A percentile compares a stretch with the other conserved stretches of the same genome.
Conservation (phyloP, 2,329 filamentous ascomycete genomes). For the Hymenoscyphus scutula region DNA sequence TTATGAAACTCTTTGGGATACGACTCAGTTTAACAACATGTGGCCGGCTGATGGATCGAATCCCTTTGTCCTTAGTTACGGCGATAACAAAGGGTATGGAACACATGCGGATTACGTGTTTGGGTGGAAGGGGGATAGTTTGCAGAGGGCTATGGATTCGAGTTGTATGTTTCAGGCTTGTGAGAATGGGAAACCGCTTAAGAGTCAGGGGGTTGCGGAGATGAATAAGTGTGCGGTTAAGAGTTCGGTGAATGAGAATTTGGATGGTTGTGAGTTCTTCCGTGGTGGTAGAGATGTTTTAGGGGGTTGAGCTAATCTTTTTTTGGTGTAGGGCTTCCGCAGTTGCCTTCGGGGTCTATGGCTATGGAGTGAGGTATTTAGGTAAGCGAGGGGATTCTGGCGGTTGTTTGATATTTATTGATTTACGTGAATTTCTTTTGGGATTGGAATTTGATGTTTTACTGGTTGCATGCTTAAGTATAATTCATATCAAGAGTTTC, state of each 20-base stretch:
- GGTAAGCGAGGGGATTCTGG: neutral
- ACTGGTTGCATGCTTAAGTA: too few species aligned
- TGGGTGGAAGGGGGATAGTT: slow-evolving; percentile 11
- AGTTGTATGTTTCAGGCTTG: slow-evolving; percentile 8
- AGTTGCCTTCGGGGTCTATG: neutral
- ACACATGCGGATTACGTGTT: slow-evolving; percentile 13
- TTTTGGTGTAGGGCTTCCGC: neutral
- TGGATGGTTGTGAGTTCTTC: slow-evolving; percentile 12
- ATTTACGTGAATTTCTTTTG: neutral
- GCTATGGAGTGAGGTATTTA: neutral
- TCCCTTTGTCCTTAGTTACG: slow-evolving; percentile 42
- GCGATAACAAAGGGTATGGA: slow-evolving; percentile 40
- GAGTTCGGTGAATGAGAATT: neutral
- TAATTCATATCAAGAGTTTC: too few species aligned
- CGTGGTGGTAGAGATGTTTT: neutral
- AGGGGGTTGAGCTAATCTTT: too few species aligned
- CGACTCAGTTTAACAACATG: slow-evolving; percentile 41
- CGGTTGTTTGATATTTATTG: too few species aligned
- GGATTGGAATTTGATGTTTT: neutral
- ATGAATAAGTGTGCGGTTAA: slow-evolving; percentile 11
- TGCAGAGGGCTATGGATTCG: slow-evolving; percentile 12
- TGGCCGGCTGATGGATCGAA: slow-evolving; percentile 45
- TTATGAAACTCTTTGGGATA: slow-evolving; percentile 30
- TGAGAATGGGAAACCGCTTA: neutral
- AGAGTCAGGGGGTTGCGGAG: slow-evolving; percentile 9